Evolutionary conservation across 1,284 basidiomycete species (phyloP), one percentile per base, ranked within the genome.

Genomic region (Crucibulum parvulum): DNA sequence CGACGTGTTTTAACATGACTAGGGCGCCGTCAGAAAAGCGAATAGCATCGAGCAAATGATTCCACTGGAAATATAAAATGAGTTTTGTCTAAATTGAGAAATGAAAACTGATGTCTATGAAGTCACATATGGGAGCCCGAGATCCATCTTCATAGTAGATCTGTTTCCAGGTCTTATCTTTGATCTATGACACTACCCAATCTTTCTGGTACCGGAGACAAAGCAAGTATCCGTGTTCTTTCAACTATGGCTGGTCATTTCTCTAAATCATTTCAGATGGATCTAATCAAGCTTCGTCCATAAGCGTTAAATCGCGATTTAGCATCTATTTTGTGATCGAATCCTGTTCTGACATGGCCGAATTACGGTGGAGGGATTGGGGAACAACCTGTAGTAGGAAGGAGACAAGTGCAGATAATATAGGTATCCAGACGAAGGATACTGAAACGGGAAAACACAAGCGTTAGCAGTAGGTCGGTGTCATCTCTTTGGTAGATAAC

Each of bases 161-260:
- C 16, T 8, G 43, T 2, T 18, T 9, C 37, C 37, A 58, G 5
- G 48, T 46, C 8, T 38, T 11, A 1, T 51, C 53, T 2, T 41
- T 39, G 37, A 53, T 45, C 77, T 77, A 81, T 3, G 79, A 78
- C 0, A 78, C 72, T 1, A 67, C 46, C 77, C 78, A 81, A 6
- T 69, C 66, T 1, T 78, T 75, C 4, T 70, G 63, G 55, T 76
- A 79, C 1, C 78, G 66, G 8, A 72, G 68, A 1, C 79, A 74
- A 2, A 82, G 68, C 16, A 68, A 41, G 56, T 79, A 80, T 7
- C 81, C 79, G 11, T 15, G 60, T 2, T 60, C 60, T 39, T 66
- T 63, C 2, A 80, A 61, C 66, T 72, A 76, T 15, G 47, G 46
- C 36, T 66, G 72, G 31, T 70, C 75, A 35, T 61, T 43, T 6